Conservation (phyloP, 129 eudicot genomes). For the Escallonia rubra region DNA sequence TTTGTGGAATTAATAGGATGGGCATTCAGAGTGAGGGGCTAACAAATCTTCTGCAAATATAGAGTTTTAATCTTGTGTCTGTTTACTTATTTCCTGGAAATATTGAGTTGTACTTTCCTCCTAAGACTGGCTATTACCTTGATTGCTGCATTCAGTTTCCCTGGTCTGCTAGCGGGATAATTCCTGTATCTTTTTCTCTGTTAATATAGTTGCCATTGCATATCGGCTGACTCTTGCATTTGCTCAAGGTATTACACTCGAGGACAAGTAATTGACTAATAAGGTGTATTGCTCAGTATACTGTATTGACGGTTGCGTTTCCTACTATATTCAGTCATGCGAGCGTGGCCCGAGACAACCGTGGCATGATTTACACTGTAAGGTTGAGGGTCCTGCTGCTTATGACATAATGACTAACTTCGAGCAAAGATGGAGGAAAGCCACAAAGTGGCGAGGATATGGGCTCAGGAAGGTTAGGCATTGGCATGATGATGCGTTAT, state of each 20-base stretch:
- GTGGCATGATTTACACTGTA: constrained; percentile 46
- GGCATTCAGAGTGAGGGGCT: too few species aligned
- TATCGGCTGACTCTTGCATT: too few species aligned
- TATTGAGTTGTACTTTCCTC: too few species aligned
- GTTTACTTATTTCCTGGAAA: too few species aligned
- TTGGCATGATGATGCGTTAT: constrained; percentile 21
- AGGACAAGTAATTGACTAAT: background rate
- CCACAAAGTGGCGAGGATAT: constrained; percentile 28
- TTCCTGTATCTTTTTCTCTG: too few species aligned
- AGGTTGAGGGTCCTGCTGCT: constrained; percentile 39
- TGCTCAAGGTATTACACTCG: background rate
- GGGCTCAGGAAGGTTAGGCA: constrained; percentile 11
- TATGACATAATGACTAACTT: constrained; percentile 32
- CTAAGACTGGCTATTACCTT: too few species aligned
- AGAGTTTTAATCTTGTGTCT: too few species aligned
- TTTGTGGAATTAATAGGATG: too few species aligned
- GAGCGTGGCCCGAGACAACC: constrained; percentile 32
- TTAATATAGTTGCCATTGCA: too few species aligned
- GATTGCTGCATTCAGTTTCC: too few species aligned
- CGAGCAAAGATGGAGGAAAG: constrained; percentile 39
- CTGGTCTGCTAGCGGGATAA: too few species aligned
- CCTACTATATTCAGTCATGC: constrained; percentile 2
- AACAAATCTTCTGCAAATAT: too few species aligned
- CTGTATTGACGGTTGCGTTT: background rate
- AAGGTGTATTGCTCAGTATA: background rate